Base-by-base conservation (phyloP, 768 basidiomycete genomes). In the Pulveroboletus ravenelii region DNA sequence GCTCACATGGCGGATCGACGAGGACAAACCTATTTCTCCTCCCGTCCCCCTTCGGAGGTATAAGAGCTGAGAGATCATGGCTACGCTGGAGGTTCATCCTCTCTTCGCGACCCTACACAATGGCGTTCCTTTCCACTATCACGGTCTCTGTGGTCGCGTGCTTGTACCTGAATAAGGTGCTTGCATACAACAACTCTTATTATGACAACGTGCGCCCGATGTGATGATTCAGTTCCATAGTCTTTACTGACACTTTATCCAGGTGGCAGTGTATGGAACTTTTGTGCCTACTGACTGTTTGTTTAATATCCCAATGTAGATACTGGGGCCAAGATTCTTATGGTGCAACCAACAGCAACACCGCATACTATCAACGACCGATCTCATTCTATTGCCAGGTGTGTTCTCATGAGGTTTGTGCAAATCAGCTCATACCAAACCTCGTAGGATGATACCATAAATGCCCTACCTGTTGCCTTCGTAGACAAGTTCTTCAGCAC, bases 241-340 rank as follows among this genome's bases (percentile, higher is more conserved):
- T 29, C 35, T 45, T 50, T 10, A 50, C 43, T 38, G 9, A 61
- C 41, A 34, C 25, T 41, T 17, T 45, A 47, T 50, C 12, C 53
- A 84, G 82, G 74, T 81, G 37, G 82, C 73, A 32, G 77, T 83
- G 80, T 83, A 68, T 54, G 76, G 37, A 1, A 18, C 45, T 47
- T 56, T 30, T 9, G 17, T 25, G 10, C 3, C 17, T 38, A 45
- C 44, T 9, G 2, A 36, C 8, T 45, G 25, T 17, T 36, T 37
- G 25, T n/a, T 41, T 47, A 27, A 51, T 40, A 37, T 17, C 25
- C 36, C 32, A 18, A 30, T 42, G 15, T 61, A 84, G 83, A 30
- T 86, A 85, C 62, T 87, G 82, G 82, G 87, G 85, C 51, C 84
- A 88, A 64, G 82, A 87, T 57, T 85, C 85, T 2, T 84, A 85